phyloP scores from a whole-genome alignment of 805 yeast genomes.

The Starmerella bombi region DNA sequence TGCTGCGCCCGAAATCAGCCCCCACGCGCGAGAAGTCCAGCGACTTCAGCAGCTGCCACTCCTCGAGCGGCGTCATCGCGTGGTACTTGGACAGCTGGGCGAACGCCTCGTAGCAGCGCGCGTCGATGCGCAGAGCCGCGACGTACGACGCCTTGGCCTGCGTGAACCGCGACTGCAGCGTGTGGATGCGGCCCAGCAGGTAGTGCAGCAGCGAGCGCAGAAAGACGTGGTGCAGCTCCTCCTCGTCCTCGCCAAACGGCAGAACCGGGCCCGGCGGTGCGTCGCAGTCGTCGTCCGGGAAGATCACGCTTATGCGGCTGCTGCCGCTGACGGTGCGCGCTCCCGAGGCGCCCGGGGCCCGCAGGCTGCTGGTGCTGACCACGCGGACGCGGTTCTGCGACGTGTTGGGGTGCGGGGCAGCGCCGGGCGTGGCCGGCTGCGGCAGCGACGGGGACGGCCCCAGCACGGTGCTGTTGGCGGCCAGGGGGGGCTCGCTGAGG shows the following conservation, averaged over 20 bases:
- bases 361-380: slow-evolving; percentile 16
- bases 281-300: slow-evolving; percentile 13
- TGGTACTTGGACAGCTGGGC: slow-evolving; percentile 60
- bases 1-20: slow-evolving; percentile 59
- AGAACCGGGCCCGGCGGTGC: not conserved
- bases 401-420: not conserved
- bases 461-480: not conserved
- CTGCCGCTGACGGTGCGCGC: slow-evolving; percentile 13
- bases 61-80: slow-evolving; percentile 64
- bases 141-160: slow-evolving; percentile 74
- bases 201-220: slow-evolving; percentile 79
- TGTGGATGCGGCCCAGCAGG: slow-evolving; percentile 68
- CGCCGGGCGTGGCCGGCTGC: not conserved
- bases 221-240: slow-evolving; percentile 68
- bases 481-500: not conserved
- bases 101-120: slow-evolving; percentile 87
- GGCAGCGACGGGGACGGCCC: not conserved
- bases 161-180: slow-evolving; percentile 71
- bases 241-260: not conserved
- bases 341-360: slow-evolving; percentile 9
- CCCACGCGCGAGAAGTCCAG: slow-evolving; percentile 67
- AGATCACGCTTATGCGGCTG: slow-evolving; percentile 14
- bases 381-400: slow-evolving; percentile 7
- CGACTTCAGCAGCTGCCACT: slow-evolving; percentile 34
- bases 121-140: slow-evolving; percentile 78